phyloP scores from a whole-genome alignment of 2,329 filamentous ascomycete species.

The Aspergillus nomiae region DNA sequence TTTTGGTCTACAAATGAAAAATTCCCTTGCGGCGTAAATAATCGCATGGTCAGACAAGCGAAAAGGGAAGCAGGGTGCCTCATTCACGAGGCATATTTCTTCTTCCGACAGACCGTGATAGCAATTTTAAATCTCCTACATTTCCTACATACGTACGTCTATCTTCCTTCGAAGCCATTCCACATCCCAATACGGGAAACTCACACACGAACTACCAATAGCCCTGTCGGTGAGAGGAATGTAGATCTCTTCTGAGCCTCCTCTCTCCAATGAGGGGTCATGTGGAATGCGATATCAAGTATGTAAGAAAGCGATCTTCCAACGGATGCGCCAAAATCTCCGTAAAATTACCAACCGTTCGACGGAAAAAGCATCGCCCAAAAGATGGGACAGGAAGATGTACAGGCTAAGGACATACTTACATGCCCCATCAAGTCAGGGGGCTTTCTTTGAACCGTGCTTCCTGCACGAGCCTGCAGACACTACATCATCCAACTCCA shows the following conservation, averaged over 20 bases:
- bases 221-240: not conserved
- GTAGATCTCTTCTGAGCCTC: constrained; percentile 8
- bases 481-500: constrained; percentile 5
- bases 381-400: not conserved
- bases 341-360: not conserved
- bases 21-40: not conserved
- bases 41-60: not conserved
- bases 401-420: not conserved
- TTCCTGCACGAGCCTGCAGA: constrained; percentile 14
- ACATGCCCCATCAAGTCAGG: constrained; percentile 15
- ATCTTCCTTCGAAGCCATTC: constrained; percentile 1
- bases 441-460: constrained; percentile 22
- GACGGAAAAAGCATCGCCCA: not conserved
- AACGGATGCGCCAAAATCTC: not conserved
- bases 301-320: not conserved
- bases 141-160: not conserved
- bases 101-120: not conserved
- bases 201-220: not conserved
- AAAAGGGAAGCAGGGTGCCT: not conserved
- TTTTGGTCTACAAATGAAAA: not conserved
- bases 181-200: not conserved
- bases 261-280: constrained; percentile 2
- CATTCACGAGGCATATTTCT: not conserved
- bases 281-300: constrained; percentile 5
- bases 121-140: not conserved